phyloP scores from a whole-genome alignment of 192 early-diverging fungal genomes.

The Podochytrium sp. region DNA sequence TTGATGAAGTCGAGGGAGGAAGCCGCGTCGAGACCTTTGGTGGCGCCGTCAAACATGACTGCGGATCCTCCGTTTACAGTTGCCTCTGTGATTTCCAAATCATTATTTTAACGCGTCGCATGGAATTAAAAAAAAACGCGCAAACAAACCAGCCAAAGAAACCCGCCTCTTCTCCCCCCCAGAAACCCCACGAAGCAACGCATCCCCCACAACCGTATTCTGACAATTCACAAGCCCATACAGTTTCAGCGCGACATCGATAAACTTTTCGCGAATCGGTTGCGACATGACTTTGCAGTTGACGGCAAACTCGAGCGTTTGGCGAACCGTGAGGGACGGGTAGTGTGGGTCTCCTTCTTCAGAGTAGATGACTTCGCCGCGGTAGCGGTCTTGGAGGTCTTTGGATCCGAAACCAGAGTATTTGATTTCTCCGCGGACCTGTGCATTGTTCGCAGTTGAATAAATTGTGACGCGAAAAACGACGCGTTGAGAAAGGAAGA shows the following conservation, averaged over 20 bases:
- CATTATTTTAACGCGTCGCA: too few relatives aligned
- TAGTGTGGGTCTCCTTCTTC: constrained; percentile 83
- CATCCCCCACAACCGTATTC: constrained; percentile 66
- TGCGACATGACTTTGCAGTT: constrained; percentile 63
- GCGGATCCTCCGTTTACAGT: constrained; percentile 39
- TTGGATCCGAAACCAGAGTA: constrained; percentile 70
- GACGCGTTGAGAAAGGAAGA: too few relatives aligned
- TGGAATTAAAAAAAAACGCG: too few relatives aligned
- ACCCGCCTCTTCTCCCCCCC: constrained; percentile 88
- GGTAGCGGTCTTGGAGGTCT: constrained; percentile 63
- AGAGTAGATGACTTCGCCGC: constrained; percentile 78
- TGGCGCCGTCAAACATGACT: constrained; percentile 65
- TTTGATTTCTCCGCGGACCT: constrained; percentile 58
- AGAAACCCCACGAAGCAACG: constrained; percentile 75
- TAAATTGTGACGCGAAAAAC: background rate
- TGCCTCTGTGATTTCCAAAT: constrained; percentile 19
- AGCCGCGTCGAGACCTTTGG: constrained; percentile 79
- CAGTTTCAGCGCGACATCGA: constrained; percentile 45
- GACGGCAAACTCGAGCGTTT: constrained; percentile 79
- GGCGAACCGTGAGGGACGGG: constrained; percentile 76
- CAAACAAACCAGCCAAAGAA: constrained; percentile 78
- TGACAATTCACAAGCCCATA: constrained; percentile 40
- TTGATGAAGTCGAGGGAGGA: constrained; percentile 81
- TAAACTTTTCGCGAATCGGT: constrained; percentile 51
- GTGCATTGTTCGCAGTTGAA: constrained; percentile 1